Evolutionary conservation across 2,329 filamentous ascomycete genomes (phyloP).

Genomic region (Apiospora koreana): DNA sequence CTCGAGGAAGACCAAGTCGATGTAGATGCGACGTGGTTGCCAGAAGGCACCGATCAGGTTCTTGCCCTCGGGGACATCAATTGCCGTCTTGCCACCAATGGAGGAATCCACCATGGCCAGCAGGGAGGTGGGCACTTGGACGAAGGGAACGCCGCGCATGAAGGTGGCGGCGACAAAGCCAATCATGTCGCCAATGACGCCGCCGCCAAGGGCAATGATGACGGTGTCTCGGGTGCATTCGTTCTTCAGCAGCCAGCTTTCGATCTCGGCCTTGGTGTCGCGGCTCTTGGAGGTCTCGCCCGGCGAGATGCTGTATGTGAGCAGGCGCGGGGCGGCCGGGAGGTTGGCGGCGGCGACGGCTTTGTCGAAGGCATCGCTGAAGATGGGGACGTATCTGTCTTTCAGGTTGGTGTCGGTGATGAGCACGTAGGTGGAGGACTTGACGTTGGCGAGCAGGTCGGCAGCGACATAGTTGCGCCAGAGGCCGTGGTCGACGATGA

Average conservation of each 20-base stretch:
- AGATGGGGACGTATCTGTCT: conserved; percentile 76
- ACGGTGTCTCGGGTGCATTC: conserved; percentile 95
- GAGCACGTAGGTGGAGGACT: conserved; percentile 90
- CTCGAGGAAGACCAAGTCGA: conserved; percentile 89
- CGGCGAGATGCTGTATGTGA: conserved; percentile 84
- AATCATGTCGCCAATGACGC: conserved; percentile 97
- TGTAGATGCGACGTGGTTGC: conserved; percentile 93
- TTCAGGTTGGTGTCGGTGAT: conserved; percentile 95
- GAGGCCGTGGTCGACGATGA: conserved; percentile 88
- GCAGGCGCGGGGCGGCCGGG: conserved; percentile 41
- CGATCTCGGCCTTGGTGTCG: conserved; percentile 90
- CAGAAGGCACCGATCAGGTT: conserved; percentile 95
- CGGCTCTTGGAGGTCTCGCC: conserved; percentile 93
- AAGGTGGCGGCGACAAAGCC: conserved; percentile 97
- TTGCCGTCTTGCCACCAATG: conserved; percentile 97
- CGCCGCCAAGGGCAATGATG: conserved; percentile 90
- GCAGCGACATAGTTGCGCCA: conserved; percentile 80
- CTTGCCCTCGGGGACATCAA: conserved; percentile 94
- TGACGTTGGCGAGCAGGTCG: conserved; percentile 76
- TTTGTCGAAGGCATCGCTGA: conserved; percentile 65
- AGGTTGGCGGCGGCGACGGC: conserved; percentile 34
- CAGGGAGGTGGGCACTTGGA: conserved; percentile 93
- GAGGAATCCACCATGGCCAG: conserved; percentile 98
- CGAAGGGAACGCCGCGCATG: conserved; percentile 95
- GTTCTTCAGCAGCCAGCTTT: conserved; percentile 94